Base-by-base conservation (phyloP, 2,329 filamentous ascomycete genomes). In the Fusarium vanettenii region DNA sequence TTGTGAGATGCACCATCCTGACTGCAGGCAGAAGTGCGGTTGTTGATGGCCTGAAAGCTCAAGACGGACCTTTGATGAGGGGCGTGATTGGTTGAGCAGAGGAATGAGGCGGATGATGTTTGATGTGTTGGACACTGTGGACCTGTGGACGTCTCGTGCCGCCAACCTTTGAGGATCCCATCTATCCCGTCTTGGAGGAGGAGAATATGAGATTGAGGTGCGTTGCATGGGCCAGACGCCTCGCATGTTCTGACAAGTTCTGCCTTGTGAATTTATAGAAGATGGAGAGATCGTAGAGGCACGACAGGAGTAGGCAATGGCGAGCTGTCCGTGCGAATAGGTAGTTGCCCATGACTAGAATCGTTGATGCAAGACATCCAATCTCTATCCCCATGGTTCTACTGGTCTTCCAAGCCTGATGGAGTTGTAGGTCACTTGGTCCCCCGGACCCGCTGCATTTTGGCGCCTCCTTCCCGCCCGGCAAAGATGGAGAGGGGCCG, bases 11-110 rank as follows among this genome's bases (percentile, higher is more conserved):
- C 61, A 35, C 31, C 27, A 35, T 29, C 16, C 27, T 64, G 22
- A 48, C 63, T n/a, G 55, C 55, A 66, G 63, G 63, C 63, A 66
- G 41, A 57, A 66, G 35, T 66, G 63, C 39, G 41, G 41, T 57
- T 50, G 55, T 31, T 39, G 29, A 48, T 43, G 20, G 61, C 16
- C 22, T 10, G 25, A 43, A 27, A 39, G 16, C 57, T 60, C 14
- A 31, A 27, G n/a, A 22, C 14, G 22, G 29, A 22, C 50, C 33
- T 14, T n/a, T 18, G 33, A 33, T 57, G 14, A n/a, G 2, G 6
- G 35, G 11, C 18, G 4, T 41, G 48, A 66, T 60, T 60, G 63
- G 55, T 5, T 13, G 16, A 60, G 18, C 8, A 29, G 31, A 60
- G 37, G 63, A 37, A 35, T 50, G 55, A 50, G 63, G 63, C 63